Evolutionary conservation across 2,329 filamentous ascomycete species (phyloP).

Genomic region (Trichoderma citrinoviride): DNA sequence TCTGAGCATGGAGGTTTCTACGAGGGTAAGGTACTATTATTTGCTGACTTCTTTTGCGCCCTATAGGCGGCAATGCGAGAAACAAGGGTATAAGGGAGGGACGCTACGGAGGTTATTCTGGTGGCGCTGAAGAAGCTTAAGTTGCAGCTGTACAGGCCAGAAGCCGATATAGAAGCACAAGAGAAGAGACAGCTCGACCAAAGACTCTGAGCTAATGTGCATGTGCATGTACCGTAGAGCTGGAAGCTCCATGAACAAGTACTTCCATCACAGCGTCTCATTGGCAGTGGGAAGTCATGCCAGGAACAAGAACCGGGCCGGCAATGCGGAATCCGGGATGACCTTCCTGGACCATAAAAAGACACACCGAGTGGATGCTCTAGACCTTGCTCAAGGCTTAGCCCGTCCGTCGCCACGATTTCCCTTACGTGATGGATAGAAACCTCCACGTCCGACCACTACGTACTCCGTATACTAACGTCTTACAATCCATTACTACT

Average conservation of each 20-base stretch:
- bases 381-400: neutral
- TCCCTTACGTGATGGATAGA: slow-evolving; percentile 17
- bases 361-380: neutral
- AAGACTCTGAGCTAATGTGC: neutral
- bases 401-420: neutral
- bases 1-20: too few species aligned
- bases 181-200: neutral
- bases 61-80: neutral
- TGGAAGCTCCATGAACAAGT: too few species aligned
- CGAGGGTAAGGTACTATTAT: neutral
- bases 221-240: too few species aligned
- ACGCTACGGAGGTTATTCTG: neutral
- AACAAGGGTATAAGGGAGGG: neutral
- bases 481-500: too few species aligned
- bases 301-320: neutral
- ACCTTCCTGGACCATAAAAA: neutral
- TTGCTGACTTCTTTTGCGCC: neutral
- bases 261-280: neutral
- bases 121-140: slow-evolving; percentile 1
- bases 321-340: neutral
- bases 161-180: neutral
- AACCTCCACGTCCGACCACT: too few species aligned
- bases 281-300: neutral
- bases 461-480: too few species aligned
- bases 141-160: neutral